A percentile compares a stretch with the other conserved stretches of the same genome.
These are phyloP conservation scores for Tricladium varicosporioides DNA, from an alignment of 2,329 filamentous ascomycete species.

Conservation along the genomic window DNA sequence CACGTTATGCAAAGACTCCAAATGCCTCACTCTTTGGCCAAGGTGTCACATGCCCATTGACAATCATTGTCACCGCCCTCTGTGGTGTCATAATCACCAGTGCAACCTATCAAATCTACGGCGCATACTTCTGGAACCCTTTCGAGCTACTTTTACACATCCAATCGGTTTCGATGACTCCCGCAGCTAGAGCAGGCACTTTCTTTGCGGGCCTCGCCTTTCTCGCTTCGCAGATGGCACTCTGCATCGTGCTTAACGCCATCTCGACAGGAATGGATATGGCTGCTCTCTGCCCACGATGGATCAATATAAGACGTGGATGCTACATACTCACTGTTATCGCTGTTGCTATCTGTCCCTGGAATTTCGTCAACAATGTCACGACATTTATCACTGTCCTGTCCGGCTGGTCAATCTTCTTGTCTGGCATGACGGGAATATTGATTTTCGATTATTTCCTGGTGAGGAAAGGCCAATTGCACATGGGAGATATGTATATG, in stretches of 20 bases:
- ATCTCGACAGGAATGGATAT: conserved; percentile 55
- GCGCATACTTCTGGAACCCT: conserved; percentile 40
- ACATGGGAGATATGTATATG: conserved; percentile 45
- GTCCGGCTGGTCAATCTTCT: conserved; percentile 41
- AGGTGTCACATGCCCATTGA: conserved; percentile 35
- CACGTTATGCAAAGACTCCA: conserved; percentile 31
- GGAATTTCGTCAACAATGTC: conserved; percentile 47
- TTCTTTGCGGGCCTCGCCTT: conserved; percentile 47
- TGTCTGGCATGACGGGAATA: conserved; percentile 46
- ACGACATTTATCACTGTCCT: conserved; percentile 41
- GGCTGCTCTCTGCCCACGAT: conserved; percentile 49
- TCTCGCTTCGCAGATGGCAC: conserved; percentile 44
- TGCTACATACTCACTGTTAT: conserved; percentile 46
- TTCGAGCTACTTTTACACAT: conserved; percentile 37
- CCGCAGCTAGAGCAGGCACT: conserved; percentile 39
- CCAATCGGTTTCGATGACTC: conserved; percentile 32
- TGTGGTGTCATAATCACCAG: conserved; percentile 39
- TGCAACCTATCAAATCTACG: conserved; percentile 33
- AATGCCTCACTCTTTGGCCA: conserved; percentile 32
- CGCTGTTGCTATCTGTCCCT: conserved; percentile 46
- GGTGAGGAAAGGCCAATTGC: conserved; percentile 39
- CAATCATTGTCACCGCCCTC: conserved; percentile 37
- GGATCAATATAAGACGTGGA: conserved; percentile 55
- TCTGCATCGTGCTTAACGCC: conserved; percentile 46
- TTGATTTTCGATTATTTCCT: conserved; percentile 46